Evolutionary conservation across 805 yeast species (phyloP), one percentile per base, ranked within the genome.

Genomic region (Pichia exigua): DNA sequence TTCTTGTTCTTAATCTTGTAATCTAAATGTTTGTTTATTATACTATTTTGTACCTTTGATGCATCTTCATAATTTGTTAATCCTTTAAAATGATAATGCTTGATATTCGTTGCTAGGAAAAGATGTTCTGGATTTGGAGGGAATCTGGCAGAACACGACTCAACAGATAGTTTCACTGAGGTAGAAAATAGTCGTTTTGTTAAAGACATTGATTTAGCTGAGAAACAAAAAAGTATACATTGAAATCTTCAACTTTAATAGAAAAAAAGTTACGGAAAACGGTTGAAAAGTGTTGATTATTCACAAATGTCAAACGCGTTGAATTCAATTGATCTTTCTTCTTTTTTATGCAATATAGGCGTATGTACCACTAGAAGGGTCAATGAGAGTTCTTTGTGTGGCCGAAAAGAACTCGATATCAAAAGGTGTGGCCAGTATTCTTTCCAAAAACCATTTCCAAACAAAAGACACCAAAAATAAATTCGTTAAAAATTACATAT

Each of bases 371-470:
- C 6, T 35, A 17, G 10, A 35, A n/a, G 17, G 20, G 39, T 49
- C 21, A 43, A 85, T 87, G 94, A 82, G 72, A 58, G 79, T 94
- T 4, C 78, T 94, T 46, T 92, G 97, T 69, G 97, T 94, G 51
- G 99, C 99, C 2, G 99, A 94, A 70, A 94, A 94, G 69, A 95
- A 95, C 51, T 87, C 97, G 1, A 94, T 94, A 46, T 95, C 97
- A 3, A 88, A 84, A 64, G 85, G 88, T 13, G 90, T 94, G 13
- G 77, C 95, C 0, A 65, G 68, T 40, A 83, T 84, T 1, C 75
- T 94, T 2, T 82, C 94, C 18, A 96, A 42, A 8, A 39, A 41
- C 17, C 42, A 44, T 35, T 47, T 45, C n/a, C 44, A 38, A 27
- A 41, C 75, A 18, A 70, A 85, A 35, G 68, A 73, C 48, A 73